A percentile compares a stretch with the other conserved stretches of the same genome.
These are phyloP conservation scores for Penicillium cosmopolitanum DNA, from an alignment of 495 filamentous ascomycete species.

Conservation along the genomic window DNA sequence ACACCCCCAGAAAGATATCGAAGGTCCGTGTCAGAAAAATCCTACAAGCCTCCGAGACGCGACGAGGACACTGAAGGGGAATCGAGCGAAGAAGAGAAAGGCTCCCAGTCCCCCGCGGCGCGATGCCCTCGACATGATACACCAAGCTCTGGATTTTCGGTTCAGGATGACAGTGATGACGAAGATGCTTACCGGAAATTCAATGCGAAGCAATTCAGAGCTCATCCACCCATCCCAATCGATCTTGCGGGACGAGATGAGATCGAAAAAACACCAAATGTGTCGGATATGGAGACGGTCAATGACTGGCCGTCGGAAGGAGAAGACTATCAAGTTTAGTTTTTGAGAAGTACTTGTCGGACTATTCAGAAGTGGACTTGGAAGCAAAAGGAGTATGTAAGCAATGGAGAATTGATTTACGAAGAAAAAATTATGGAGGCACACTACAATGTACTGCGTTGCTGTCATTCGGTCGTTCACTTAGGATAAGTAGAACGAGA, in stretches of 20 bases:
- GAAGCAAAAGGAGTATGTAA: not conserved
- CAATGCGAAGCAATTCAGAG: not conserved
- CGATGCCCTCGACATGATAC: conserved; percentile 10
- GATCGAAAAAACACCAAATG: not conserved
- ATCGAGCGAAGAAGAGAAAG: not conserved
- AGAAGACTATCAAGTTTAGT: not conserved
- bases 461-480: too few species aligned
- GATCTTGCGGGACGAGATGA: not conserved
- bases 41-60: not conserved
- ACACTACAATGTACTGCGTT: too few species aligned
- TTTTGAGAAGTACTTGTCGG: not conserved
- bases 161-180: not conserved
- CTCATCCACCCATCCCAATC: not conserved
- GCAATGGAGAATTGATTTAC: not conserved
- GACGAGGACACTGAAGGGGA: not conserved
- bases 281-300: not conserved
- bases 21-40: not conserved
- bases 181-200: not conserved
- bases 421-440: not conserved
- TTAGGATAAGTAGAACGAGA: too few species aligned
- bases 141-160: not conserved
- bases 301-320: conserved; percentile 2
- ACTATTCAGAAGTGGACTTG: not conserved
- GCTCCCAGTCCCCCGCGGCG: not conserved
- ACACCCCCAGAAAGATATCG: not conserved